Conservation (phyloP, 805 yeast genomes). For the Torulaspora indica region DNA sequence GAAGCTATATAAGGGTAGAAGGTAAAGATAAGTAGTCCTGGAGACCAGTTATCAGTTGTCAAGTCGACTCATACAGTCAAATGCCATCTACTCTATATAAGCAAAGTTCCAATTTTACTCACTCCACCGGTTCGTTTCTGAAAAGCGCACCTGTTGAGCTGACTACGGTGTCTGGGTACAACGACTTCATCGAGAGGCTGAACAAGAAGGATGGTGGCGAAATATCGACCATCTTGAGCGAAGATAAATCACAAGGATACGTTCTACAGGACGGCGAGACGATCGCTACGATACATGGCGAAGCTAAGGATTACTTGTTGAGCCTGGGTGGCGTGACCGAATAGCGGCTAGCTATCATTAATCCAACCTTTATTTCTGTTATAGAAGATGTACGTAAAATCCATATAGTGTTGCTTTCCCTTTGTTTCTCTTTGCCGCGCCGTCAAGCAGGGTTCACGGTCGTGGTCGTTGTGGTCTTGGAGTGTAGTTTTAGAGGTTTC, state of each 20-base stretch:
- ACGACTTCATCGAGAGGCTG: constrained; percentile 38
- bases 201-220: constrained; percentile 29
- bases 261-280: constrained; percentile 36
- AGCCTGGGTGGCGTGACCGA: constrained; percentile 19
- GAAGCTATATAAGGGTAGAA: not conserved
- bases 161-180: constrained; percentile 39
- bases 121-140: constrained; percentile 33
- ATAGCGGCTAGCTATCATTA: not conserved
- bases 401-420: constrained; percentile 1
- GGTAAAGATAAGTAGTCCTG: not conserved
- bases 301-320: constrained; percentile 35
- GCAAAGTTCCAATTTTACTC: constrained; percentile 24
- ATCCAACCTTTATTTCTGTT: constrained; percentile 2
- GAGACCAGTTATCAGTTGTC: not conserved
- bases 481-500: constrained; percentile 37
- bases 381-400: constrained; percentile 6
- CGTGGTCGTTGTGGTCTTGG: constrained; percentile 16
- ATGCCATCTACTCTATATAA: constrained; percentile 22
- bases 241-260: constrained; percentile 37
- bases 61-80: not conserved
- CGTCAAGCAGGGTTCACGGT: not conserved
- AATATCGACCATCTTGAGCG: constrained; percentile 37
- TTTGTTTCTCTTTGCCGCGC: not conserved
- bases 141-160: constrained; percentile 40
- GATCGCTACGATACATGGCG: constrained; percentile 40